Percentiles rank a stretch among this genome's conserved stretches.
These are phyloP conservation scores for Rhizoctonia solani DNA, from an alignment of 1,284 basidiomycete genomes.

Conservation along the genomic window DNA sequence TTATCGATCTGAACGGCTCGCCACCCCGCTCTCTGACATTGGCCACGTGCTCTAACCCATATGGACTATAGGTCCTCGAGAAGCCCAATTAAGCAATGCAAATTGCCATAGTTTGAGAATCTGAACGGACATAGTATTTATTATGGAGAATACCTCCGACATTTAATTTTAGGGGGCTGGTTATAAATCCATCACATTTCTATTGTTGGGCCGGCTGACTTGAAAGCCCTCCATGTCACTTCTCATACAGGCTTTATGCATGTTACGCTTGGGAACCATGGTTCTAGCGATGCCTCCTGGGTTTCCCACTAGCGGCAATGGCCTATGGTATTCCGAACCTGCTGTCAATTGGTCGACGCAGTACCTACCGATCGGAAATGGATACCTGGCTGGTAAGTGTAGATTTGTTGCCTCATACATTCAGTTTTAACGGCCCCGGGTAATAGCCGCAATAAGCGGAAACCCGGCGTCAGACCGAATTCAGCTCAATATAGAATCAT, in stretches of 20 bases:
- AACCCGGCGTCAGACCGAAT: slow-evolving; percentile 61
- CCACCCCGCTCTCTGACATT: too few relatives aligned
- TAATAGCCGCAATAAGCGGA: slow-evolving; percentile 69
- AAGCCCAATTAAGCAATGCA: too few relatives aligned
- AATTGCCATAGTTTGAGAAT: too few relatives aligned
- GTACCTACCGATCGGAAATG: slow-evolving; percentile 72
- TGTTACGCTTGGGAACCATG: background rate
- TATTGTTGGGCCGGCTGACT: background rate
- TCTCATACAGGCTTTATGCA: background rate
- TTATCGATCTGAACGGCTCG: too few relatives aligned
- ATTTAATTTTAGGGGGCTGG: slow-evolving; percentile 10
- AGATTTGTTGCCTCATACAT: slow-evolving; percentile 22
- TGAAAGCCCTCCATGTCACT: background rate
- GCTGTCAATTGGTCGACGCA: slow-evolving; percentile 58
- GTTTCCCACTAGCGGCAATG: slow-evolving; percentile 72
- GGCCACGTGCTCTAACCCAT: too few relatives aligned
- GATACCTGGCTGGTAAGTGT: slow-evolving; percentile 63
- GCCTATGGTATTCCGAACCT: slow-evolving; percentile 65
- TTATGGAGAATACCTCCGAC: background rate
- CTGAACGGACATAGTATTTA: too few relatives aligned
- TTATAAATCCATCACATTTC: slow-evolving; percentile 4
- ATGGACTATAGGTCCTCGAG: too few relatives aligned
- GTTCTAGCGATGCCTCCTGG: slow-evolving; percentile 50
- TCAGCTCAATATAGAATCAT: slow-evolving; percentile 71
- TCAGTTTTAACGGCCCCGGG: too few relatives aligned